Conservation (phyloP, 2,329 filamentous ascomycete genomes). For the Fusarium mangiferae region DNA sequence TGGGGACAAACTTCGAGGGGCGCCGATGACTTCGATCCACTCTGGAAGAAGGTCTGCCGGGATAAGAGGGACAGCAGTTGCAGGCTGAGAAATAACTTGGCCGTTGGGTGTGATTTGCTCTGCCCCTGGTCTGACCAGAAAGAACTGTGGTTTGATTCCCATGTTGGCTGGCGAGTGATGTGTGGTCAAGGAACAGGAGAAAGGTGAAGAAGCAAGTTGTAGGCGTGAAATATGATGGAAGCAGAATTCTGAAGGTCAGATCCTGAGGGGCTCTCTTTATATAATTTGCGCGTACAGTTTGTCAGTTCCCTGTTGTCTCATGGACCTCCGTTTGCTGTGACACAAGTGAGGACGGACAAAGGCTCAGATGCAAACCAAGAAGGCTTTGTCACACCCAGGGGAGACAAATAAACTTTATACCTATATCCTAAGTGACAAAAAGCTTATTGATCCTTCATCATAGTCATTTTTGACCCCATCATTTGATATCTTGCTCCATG, state of each 20-base stretch:
- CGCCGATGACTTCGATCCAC: constrained; percentile 55
- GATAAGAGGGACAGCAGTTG: constrained; percentile 63
- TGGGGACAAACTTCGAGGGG: constrained; percentile 54
- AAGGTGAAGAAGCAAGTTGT: background rate
- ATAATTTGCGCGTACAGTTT: background rate
- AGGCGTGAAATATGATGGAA: background rate
- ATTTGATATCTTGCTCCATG: background rate
- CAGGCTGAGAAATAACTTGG: constrained; percentile 40
- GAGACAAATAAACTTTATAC: background rate
- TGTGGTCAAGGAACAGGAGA: background rate
- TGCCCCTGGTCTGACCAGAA: constrained; percentile 55
- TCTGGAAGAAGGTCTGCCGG: constrained; percentile 62
- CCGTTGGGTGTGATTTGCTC: constrained; percentile 38
- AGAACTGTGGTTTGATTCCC: constrained; percentile 47
- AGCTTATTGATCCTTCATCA: background rate
- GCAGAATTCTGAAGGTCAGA: background rate
- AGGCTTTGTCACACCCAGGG: constrained; percentile 2
- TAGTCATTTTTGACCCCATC: background rate
- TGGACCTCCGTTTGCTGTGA: constrained; percentile 4
- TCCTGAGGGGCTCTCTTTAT: background rate
- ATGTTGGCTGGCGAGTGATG: constrained; percentile 13
- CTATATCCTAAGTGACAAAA: background rate
- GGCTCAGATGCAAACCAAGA: background rate
- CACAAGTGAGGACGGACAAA: constrained; percentile 26
- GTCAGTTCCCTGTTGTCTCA: background rate